Conservation (phyloP, 306 rosid species). For the Elaeagnus macrophylla region DNA sequence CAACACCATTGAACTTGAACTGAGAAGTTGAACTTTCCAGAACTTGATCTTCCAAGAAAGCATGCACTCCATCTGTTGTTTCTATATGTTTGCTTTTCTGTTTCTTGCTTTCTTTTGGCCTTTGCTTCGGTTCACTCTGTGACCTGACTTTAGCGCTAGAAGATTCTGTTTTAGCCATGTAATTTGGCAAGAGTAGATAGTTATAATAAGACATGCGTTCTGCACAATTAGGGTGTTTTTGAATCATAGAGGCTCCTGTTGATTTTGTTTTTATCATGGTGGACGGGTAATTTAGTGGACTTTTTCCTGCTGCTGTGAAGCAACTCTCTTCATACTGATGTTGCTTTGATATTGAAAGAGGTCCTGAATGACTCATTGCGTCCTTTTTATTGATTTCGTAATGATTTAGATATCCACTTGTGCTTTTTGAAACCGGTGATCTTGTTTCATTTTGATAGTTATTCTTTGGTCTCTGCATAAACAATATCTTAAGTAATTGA, state of each 20-base stretch:
- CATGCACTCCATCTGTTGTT: slow-evolving; percentile 6
- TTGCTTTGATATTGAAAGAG: slow-evolving; percentile 28
- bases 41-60: slow-evolving; percentile 30
- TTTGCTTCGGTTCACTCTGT: slow-evolving; percentile 76
- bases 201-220: slow-evolving; percentile 12
- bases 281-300: slow-evolving; percentile 23
- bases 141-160: slow-evolving; percentile 71
- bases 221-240: slow-evolving; percentile 25
- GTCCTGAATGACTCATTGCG: slow-evolving; percentile 27
- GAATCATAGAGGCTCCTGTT: slow-evolving; percentile 20
- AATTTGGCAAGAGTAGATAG: slow-evolving; percentile 42
- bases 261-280: slow-evolving; percentile 24
- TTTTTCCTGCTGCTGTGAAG: slow-evolving; percentile 25
- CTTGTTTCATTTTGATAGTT: slow-evolving; percentile 29
- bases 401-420: slow-evolving; percentile 42
- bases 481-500: neutral
- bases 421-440: slow-evolving; percentile 31
- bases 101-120: slow-evolving; percentile 36
- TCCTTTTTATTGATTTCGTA: slow-evolving; percentile 24
- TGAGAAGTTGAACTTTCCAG: slow-evolving; percentile 25
- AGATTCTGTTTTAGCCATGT: slow-evolving; percentile 66
- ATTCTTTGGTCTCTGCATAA: slow-evolving; percentile 34
- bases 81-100: slow-evolving; percentile 35
- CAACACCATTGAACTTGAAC: slow-evolving; percentile 25
- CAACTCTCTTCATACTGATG: slow-evolving; percentile 20